Base-by-base conservation (phyloP, 148 eudicot genomes). In the Heliosperma pusillum region DNA sequence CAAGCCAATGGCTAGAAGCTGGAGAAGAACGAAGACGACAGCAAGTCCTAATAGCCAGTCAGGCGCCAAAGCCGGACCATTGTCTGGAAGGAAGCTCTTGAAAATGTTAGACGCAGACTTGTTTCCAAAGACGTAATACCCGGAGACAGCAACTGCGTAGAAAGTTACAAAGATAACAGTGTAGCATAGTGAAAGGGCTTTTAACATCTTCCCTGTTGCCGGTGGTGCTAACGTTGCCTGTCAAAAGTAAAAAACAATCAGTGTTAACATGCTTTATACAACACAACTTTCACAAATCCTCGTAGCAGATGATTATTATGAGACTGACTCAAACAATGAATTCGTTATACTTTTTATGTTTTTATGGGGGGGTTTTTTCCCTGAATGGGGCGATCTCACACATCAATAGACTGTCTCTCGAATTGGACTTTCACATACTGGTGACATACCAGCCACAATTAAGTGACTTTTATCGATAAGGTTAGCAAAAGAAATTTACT, bases 181-280 rank as follows among this genome's bases (percentile, higher is more conserved):
- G 79, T 96, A 96, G 82, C 99, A 96, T 83, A 96, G 70, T 25
- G 84, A 21, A 7, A 96, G 91, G 76, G 97, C 99, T 76, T 92
- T 96, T 69, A 92, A 63, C 99, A 96, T 90, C 88, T 96, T 96
- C 59, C 99, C 99, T 0, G 99, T 82, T 7, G 88, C 92, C 10
- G 99, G 99, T 76, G 97, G 97, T 74, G 99, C 99, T 36, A 96
- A 68, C 65, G 99, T 96, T 44, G 99, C 99, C 98, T 94, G 82
- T 1, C 30, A 82, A 42, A 57, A 40, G 71, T 53, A 57, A 25
- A 59, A 16, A 59, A 17, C 26, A 19, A 42, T 33, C 61, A 45
- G 50, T 11, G 17, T 56, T 20, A 66, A 42, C 26, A 62, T 70
- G 26, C 26, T 25, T 9, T 4, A 36, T 21, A 26, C 52, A 44